phyloP scores from a whole-genome alignment of 805 yeast genomes.

The Nakazawaea wickerhamii region DNA sequence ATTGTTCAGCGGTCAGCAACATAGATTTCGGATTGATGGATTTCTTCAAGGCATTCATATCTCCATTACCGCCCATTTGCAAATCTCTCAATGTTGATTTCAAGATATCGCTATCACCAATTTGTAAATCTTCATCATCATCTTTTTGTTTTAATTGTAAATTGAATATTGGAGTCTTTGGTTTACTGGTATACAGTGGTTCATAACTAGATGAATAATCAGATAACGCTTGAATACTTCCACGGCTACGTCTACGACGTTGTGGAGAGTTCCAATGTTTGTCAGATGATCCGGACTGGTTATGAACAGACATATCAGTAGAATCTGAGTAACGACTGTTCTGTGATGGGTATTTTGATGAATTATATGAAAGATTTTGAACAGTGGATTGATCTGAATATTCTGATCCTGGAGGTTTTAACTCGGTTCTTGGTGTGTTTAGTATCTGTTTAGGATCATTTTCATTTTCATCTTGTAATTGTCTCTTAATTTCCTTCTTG shows the following conservation, averaged over 20 bases:
- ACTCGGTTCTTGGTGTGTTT: conserved; percentile 3
- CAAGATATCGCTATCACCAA: conserved; percentile 37
- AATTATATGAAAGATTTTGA: conserved; percentile 23
- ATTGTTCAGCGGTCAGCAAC: conserved; percentile 12
- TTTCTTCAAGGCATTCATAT: conserved; percentile 32
- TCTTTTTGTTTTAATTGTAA: not conserved
- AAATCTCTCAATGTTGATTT: conserved; percentile 47
- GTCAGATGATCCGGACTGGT: conserved; percentile 1
- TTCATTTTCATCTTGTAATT: conserved; percentile 17
- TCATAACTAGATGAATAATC: conserved; percentile 10
- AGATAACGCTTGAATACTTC: conserved; percentile 15
- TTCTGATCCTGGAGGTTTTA: conserved; percentile 5
- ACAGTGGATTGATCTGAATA: conserved; percentile 16
- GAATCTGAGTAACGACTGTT: conserved; percentile 21
- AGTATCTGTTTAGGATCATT: not conserved
- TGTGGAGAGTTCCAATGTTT: conserved; percentile 39
- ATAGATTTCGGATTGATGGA: conserved; percentile 28
- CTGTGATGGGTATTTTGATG: conserved; percentile 19
- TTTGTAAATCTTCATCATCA: not conserved
- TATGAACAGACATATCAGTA: conserved; percentile 24
- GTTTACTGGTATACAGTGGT: not conserved
- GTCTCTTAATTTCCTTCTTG: conserved; percentile 22
- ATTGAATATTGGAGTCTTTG: not conserved
- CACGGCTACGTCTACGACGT: conserved; percentile 25
- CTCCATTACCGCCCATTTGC: conserved; percentile 37